Evolutionary conservation across 2,329 filamentous ascomycete species (phyloP).

Genomic region (Aspergillus quadricinctus): DNA sequence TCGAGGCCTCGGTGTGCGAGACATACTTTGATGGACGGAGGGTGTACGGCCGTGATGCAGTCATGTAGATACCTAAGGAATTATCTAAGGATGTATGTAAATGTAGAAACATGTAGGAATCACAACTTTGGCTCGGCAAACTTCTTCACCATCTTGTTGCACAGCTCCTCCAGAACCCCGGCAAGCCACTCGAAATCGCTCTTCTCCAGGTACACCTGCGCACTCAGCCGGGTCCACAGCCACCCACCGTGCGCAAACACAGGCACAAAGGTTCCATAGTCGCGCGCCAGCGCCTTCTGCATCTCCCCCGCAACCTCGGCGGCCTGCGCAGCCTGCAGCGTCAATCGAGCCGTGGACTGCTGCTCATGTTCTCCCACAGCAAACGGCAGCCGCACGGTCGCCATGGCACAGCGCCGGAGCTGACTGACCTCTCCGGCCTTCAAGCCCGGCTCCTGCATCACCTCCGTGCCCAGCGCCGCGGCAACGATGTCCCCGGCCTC

Average conservation of each 20-base stretch:
- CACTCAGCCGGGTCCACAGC: slow-evolving; percentile 71
- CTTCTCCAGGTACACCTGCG: slow-evolving; percentile 77
- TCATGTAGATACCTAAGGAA: background rate
- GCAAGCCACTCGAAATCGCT: slow-evolving; percentile 72
- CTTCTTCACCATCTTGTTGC: slow-evolving; percentile 48
- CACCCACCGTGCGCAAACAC: slow-evolving; percentile 57
- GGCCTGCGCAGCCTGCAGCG: slow-evolving; percentile 39
- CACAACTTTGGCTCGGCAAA: slow-evolving; percentile 2
- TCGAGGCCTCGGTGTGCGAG: slow-evolving; percentile 37
- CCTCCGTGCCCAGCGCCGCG: slow-evolving; percentile 60
- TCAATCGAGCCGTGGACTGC: background rate
- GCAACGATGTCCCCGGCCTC: slow-evolving; percentile 61
- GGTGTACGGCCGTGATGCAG: slow-evolving; percentile 19
- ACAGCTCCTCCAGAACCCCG: slow-evolving; percentile 54
- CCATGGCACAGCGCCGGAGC: slow-evolving; percentile 64
- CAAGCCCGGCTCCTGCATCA: slow-evolving; percentile 55
- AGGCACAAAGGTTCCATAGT: slow-evolving; percentile 69
- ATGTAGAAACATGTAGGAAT: background rate
- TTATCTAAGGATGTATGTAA: background rate
- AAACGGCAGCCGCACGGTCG: slow-evolving; percentile 71
- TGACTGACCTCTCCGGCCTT: slow-evolving; percentile 22
- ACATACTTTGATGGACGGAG: slow-evolving; percentile 42
- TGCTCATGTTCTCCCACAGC: slow-evolving; percentile 19
- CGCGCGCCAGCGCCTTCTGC: slow-evolving; percentile 47
- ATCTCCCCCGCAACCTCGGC: slow-evolving; percentile 55